phyloP scores from a whole-genome alignment of 495 filamentous ascomycete species.

The Penicillium canescens region DNA sequence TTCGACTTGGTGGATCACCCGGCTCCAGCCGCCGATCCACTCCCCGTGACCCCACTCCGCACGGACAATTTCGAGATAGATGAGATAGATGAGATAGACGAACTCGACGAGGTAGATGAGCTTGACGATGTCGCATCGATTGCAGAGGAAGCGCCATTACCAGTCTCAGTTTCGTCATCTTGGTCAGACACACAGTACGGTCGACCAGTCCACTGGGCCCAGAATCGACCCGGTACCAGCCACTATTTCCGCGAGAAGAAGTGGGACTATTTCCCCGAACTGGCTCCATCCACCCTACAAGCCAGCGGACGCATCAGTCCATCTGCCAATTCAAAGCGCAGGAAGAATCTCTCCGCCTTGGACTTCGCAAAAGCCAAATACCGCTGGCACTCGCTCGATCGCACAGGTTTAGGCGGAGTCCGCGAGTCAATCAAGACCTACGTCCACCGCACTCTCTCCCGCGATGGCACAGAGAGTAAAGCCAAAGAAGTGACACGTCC shows the following conservation, averaged over 20 bases:
- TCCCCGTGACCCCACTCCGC: slow-evolving; percentile 15
- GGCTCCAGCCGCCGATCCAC: slow-evolving; percentile 16
- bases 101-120: background rate
- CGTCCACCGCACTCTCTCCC: slow-evolving; percentile 34
- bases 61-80: slow-evolving; percentile 18
- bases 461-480: slow-evolving; percentile 25
- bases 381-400: slow-evolving; percentile 27
- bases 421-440: slow-evolving; percentile 42
- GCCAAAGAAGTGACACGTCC: slow-evolving; percentile 21
- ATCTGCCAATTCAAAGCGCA: slow-evolving; percentile 13
- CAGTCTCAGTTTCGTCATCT: slow-evolving; percentile 12
- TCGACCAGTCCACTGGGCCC: slow-evolving; percentile 23
- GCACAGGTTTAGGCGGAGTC: slow-evolving; percentile 25
- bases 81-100: background rate
- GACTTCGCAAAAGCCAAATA: slow-evolving; percentile 24
- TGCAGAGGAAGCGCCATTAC: background rate
- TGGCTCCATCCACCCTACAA: slow-evolving; percentile 33
- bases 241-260: slow-evolving; percentile 53
- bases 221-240: slow-evolving; percentile 30
- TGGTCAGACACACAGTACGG: slow-evolving; percentile 30
- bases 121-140: background rate
- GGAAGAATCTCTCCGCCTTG: slow-evolving; percentile 24
- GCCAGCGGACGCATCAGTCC: slow-evolving; percentile 15
- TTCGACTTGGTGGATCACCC: slow-evolving; percentile 27
- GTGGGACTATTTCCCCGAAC: slow-evolving; percentile 50